Percentiles rank a stretch among this genome's conserved stretches.
These are phyloP conservation scores for Pseudogymnoascus pannorum DNA, from an alignment of 2,329 filamentous ascomycete genomes.

Conservation along the genomic window DNA sequence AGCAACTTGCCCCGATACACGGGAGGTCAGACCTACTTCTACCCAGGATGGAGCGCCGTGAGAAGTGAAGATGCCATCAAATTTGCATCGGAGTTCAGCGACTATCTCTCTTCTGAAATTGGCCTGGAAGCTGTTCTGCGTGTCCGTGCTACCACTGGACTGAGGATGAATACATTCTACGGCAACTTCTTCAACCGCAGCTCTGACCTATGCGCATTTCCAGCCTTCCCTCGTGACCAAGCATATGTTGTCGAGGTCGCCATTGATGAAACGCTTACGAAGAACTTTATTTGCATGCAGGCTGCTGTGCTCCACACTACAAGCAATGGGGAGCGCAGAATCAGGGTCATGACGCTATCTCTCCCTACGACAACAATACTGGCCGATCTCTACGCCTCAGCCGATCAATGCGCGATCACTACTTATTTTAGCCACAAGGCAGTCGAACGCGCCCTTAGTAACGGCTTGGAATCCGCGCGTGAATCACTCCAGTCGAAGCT, in stretches of 20 bases:
- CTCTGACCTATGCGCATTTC: constrained; percentile 95
- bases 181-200: constrained; percentile 99
- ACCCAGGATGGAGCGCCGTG: constrained; percentile 94
- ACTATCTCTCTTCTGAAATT: constrained; percentile 94
- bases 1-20: constrained; percentile 95
- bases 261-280: constrained; percentile 89
- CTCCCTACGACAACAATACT: constrained; percentile 88
- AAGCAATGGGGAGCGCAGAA: constrained; percentile 92
- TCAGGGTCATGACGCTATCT: constrained; percentile 86
- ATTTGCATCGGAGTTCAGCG: constrained; percentile 93
- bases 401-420: constrained; percentile 87
- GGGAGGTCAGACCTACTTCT: constrained; percentile 96
- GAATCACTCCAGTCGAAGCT: constrained; percentile 89
- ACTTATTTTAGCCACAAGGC: constrained; percentile 97
- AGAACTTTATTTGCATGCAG: constrained; percentile 88
- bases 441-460: constrained; percentile 80
- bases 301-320: constrained; percentile 94
- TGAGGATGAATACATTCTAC: constrained; percentile 91
- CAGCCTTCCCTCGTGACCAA: constrained; percentile 93
- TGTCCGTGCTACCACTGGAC: constrained; percentile 86
- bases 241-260: constrained; percentile 97
- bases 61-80: constrained; percentile 94
- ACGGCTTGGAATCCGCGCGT: constrained; percentile 80
- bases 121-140: constrained; percentile 92
- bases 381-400: constrained; percentile 87